These are phyloP conservation scores for Saturnispora halmiae DNA, from an alignment of 805 yeast genomes.

Conservation along the genomic window DNA sequence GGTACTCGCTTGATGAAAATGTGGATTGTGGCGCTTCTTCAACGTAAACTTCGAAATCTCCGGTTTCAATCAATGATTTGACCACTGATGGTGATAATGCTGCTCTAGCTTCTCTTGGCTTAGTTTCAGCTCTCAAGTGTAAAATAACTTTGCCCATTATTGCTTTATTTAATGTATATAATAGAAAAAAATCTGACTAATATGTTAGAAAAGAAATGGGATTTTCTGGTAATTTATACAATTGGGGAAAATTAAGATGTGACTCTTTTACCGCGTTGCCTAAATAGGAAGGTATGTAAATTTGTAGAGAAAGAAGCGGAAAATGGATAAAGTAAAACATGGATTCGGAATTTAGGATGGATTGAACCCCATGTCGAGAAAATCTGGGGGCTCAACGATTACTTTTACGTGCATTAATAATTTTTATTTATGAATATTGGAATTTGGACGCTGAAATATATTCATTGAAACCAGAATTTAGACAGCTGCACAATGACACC, in stretches of 20 bases:
- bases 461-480: too few species aligned
- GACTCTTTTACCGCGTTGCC: constrained; percentile 7
- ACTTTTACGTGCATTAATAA: too few species aligned
- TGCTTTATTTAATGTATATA: neutral
- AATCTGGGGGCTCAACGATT: too few species aligned
- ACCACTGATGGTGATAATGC: constrained; percentile 91
- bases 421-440: too few species aligned
- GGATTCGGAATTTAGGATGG: too few species aligned
- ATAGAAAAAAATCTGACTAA: neutral
- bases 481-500: too few species aligned
- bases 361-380: too few species aligned
- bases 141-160: constrained; percentile 42
- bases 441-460: too few species aligned
- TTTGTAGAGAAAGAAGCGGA: neutral
- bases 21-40: constrained; percentile 83
- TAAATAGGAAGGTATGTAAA: constrained; percentile 5
- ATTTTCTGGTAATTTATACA: neutral
- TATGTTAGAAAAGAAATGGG: neutral
- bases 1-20: constrained; percentile 69
- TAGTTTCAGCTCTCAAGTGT: constrained; percentile 93
- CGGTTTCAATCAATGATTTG: constrained; percentile 73
- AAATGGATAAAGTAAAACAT: neutral
- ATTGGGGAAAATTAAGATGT: neutral
- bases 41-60: constrained; percentile 71
- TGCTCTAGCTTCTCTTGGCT: constrained; percentile 95